Conservation (phyloP, 1,284 basidiomycete genomes). For the Sparassis latifolia region DNA sequence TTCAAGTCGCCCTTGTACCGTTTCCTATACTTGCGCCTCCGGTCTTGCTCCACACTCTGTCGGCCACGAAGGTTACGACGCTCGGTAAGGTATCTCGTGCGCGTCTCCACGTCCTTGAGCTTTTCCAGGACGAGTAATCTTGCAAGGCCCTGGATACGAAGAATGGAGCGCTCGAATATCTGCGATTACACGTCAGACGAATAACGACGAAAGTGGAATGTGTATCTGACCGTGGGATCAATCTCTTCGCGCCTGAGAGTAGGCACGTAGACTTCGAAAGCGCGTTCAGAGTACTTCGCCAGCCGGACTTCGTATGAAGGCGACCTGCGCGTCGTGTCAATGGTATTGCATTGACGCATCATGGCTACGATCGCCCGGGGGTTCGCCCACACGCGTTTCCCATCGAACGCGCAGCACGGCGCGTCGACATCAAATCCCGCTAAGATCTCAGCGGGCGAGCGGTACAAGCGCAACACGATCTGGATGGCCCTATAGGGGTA, state of each 20-base stretch:
- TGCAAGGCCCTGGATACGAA: conserved; percentile 48
- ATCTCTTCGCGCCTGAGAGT: conserved; percentile 40
- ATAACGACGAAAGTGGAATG: neutral
- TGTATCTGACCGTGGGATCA: conserved; percentile 44
- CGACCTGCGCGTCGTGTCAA: conserved; percentile 50
- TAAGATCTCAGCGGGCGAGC: conserved; percentile 52
- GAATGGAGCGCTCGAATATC: conserved; percentile 55
- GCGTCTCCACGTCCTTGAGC: conserved; percentile 33
- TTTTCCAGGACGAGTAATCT: conserved; percentile 54
- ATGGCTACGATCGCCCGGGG: conserved; percentile 48
- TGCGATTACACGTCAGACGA: conserved; percentile 12
- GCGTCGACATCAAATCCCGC: conserved; percentile 60
- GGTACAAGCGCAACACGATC: conserved; percentile 50
- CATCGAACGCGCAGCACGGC: conserved; percentile 51
- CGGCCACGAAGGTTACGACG: conserved; percentile 44
- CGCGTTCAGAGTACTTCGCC: conserved; percentile 46
- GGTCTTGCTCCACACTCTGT: conserved; percentile 22
- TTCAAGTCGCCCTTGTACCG: conserved; percentile 49
- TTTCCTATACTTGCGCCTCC: conserved; percentile 21
- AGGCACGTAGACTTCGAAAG: conserved; percentile 51
- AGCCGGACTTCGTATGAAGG: conserved; percentile 60
- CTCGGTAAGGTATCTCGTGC: conserved; percentile 37
- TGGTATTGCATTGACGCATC: conserved; percentile 56
- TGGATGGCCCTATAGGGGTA: conserved; percentile 56
- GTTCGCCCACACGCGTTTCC: conserved; percentile 47